These are phyloP conservation scores for Didymella sp. DNA, from an alignment of 2,329 filamentous ascomycete species.

Conservation along the genomic window DNA sequence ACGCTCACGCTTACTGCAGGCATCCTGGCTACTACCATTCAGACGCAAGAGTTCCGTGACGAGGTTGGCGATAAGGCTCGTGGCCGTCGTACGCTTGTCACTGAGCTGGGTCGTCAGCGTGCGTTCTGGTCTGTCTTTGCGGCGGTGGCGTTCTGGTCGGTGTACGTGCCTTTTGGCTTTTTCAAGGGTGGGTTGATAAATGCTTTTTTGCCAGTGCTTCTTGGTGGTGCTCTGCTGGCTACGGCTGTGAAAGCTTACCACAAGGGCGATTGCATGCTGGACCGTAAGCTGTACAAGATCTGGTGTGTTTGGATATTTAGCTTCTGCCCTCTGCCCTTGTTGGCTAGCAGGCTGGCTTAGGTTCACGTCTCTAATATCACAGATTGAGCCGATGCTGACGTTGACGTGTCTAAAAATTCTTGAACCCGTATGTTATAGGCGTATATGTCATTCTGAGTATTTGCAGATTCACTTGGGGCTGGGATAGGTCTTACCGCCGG, in stretches of 20 bases:
- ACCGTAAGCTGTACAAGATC: constrained; percentile 24
- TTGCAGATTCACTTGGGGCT: too few relatives aligned
- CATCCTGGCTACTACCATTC: constrained; percentile 49
- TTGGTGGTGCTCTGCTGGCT: constrained; percentile 15
- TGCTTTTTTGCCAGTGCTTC: constrained; percentile 8
- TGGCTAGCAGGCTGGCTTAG: constrained; percentile 4
- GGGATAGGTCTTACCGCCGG: too few relatives aligned
- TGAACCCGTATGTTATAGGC: not conserved
- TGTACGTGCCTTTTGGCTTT: constrained; percentile 19
- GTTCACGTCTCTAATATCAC: too few relatives aligned
- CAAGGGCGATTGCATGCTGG: constrained; percentile 1
- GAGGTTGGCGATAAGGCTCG: constrained; percentile 61
- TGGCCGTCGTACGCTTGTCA: constrained; percentile 83
- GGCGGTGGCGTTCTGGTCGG: constrained; percentile 20
- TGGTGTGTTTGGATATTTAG: constrained; percentile 29
- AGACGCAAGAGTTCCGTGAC: constrained; percentile 52
- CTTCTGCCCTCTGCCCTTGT: constrained; percentile 22
- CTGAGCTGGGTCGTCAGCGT: constrained; percentile 67
- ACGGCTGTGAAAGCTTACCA: constrained; percentile 3
- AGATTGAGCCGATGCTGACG: not conserved
- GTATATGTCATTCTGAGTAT: too few relatives aligned
- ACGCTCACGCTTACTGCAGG: constrained; percentile 31
- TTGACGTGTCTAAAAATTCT: too few relatives aligned
- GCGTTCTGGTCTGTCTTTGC: constrained; percentile 21
- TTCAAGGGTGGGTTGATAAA: constrained; percentile 13